These are phyloP conservation scores for Insectozyma bohioensis DNA, from an alignment of 1,139 yeast species.

Conservation along the genomic window DNA sequence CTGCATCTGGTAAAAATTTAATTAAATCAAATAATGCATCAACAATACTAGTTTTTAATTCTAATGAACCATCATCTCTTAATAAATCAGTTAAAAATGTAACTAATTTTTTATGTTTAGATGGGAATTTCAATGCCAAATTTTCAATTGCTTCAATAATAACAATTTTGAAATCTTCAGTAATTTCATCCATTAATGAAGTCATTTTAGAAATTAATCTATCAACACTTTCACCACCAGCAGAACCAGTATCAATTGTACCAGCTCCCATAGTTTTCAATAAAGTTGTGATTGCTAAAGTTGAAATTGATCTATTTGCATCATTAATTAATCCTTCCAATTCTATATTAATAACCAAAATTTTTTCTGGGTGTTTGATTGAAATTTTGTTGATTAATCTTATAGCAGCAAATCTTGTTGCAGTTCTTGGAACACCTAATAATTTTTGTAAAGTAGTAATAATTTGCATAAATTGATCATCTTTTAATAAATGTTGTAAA, in stretches of 20 bases:
- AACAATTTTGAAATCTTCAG: slow-evolving; percentile 93
- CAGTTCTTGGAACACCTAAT: slow-evolving; percentile 84
- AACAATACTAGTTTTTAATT: slow-evolving; percentile 81
- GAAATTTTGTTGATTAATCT: slow-evolving; percentile 87
- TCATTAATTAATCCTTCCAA: slow-evolving; percentile 87
- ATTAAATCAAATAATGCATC: slow-evolving; percentile 91
- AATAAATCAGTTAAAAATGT: slow-evolving; percentile 79
- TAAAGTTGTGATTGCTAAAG: slow-evolving; percentile 96
- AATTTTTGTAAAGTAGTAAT: slow-evolving; percentile 72
- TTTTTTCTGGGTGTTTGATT: slow-evolving; percentile 74
- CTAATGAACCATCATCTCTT: slow-evolving; percentile 88
- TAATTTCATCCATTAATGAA: slow-evolving; percentile 87
- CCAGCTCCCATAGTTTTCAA: slow-evolving; percentile 90
- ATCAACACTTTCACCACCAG: slow-evolving; percentile 71
- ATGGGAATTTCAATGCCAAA: slow-evolving; percentile 89
- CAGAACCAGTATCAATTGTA: slow-evolving; percentile 30
- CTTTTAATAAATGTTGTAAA: slow-evolving; percentile 56
- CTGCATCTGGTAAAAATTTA: slow-evolving; percentile 72
- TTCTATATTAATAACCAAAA: slow-evolving; percentile 69
- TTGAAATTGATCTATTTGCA: slow-evolving; percentile 88
- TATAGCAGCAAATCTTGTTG: slow-evolving; percentile 90
- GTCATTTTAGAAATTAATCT: slow-evolving; percentile 85
- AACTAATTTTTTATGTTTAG: slow-evolving; percentile 81
- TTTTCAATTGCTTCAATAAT: slow-evolving; percentile 94
- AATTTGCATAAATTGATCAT: slow-evolving; percentile 64